A percentile compares a stretch with the other conserved stretches of the same genome.
Evolutionary conservation across 768 basidiomycete species (phyloP).

Genomic region (Serendipita sp.): DNA sequence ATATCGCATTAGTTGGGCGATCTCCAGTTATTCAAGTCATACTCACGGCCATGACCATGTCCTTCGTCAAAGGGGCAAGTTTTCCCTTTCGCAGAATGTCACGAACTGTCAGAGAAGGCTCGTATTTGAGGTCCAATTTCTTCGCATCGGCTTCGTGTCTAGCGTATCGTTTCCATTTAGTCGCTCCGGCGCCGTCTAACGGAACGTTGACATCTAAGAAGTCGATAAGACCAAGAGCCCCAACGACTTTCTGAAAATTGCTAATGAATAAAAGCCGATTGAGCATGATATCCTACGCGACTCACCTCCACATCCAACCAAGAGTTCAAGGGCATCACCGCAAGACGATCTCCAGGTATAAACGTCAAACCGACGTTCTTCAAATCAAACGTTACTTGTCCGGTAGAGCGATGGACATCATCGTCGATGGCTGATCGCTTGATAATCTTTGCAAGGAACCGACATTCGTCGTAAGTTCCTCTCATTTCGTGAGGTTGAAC

Average conservation of each 20-base stretch:
- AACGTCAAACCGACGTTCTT: neutral
- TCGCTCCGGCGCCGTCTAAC: neutral
- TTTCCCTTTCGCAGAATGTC: neutral
- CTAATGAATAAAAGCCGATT: too few species aligned
- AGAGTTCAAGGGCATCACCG: neutral
- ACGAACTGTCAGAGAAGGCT: neutral
- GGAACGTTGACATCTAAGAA: neutral
- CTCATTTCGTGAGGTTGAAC: neutral
- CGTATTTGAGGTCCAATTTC: neutral
- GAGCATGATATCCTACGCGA: neutral
- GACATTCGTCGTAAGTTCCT: neutral
- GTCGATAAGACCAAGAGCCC: neutral
- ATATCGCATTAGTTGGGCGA: neutral
- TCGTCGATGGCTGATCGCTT: neutral
- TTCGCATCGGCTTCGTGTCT: neutral
- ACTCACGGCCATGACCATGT: neutral
- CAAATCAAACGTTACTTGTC: neutral
- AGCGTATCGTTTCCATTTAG: neutral
- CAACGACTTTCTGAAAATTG: neutral
- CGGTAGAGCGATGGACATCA: neutral
- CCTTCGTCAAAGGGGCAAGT: neutral
- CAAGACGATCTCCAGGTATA: neutral
- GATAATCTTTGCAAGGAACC: neutral
- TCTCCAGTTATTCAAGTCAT: neutral
- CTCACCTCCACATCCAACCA: neutral